Conservation (phyloP, 164 flowering plant genomes). For the Sedum album region DNA sequence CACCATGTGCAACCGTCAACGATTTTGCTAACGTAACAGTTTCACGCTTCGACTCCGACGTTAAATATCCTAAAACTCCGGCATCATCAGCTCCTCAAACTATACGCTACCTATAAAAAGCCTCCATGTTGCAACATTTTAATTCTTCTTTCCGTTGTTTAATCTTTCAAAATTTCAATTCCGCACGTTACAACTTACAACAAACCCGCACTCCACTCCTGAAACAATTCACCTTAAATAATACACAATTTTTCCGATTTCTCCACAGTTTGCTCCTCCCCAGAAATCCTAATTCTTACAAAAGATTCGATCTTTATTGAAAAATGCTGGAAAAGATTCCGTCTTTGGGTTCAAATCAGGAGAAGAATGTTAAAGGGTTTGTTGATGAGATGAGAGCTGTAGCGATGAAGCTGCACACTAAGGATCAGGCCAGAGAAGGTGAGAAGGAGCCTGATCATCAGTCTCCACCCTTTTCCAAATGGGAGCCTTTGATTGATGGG, state of each 20-base stretch:
- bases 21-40: no score
- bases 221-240: not conserved
- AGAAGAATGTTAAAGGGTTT: no score
- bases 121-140: not conserved
- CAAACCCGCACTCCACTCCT: not conserved
- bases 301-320: not conserved
- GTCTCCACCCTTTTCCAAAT: constrained; percentile 42
- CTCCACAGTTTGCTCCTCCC: no score
- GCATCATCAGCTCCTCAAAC: not conserved
- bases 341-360: no score
- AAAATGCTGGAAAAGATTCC: not conserved
- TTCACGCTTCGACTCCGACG: not conserved
- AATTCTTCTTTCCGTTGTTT: not conserved
- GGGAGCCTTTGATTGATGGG: constrained; percentile 79
- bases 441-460: constrained; percentile 45
- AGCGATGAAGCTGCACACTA: constrained; percentile 90
- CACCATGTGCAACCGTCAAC: no score
- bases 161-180: not conserved
- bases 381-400: constrained; percentile 94
- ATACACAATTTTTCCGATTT: not conserved
- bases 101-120: not conserved
- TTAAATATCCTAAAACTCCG: no score
- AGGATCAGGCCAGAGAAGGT: constrained; percentile 81
- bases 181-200: not conserved
- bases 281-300: no score